Percentiles rank a stretch among this genome's conserved stretches.
Evolutionary conservation across 2,329 filamentous ascomycete species (phyloP).

Genomic region (Eutypa lata): DNA sequence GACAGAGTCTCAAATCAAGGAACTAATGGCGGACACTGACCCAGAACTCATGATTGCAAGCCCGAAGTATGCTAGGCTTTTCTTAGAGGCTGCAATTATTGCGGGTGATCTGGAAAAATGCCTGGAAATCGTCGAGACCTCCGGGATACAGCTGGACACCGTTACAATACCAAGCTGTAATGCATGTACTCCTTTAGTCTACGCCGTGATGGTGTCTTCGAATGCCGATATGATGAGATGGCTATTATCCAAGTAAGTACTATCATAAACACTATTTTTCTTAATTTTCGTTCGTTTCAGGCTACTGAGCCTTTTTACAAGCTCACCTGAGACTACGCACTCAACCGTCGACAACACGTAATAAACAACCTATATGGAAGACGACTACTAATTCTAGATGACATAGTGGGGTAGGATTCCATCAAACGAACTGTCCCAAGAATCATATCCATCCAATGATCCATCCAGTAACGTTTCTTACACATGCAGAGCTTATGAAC

Average conservation of each 20-base stretch:
- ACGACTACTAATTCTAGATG: background rate
- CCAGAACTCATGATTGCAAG: background rate
- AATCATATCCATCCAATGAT: background rate
- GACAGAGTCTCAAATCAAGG: background rate
- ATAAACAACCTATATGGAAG: background rate
- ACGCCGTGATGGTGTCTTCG: background rate
- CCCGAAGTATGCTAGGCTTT: background rate
- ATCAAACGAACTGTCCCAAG: background rate
- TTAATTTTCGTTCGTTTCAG: background rate
- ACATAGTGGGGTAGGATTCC: background rate
- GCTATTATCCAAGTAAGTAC: background rate
- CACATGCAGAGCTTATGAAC: background rate
- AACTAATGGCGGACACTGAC: background rate
- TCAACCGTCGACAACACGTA: too few relatives aligned
- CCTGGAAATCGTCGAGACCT: background rate
- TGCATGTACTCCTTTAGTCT: background rate
- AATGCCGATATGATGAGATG: background rate
- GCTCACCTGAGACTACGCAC: too few relatives aligned
- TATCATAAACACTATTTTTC: background rate
- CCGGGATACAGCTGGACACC: background rate
- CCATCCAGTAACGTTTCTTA: background rate
- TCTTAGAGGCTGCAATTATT: background rate
- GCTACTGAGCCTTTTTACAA: too few relatives aligned
- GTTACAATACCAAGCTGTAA: background rate
- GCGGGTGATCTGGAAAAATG: background rate